Conservation (phyloP, 495 filamentous ascomycete genomes). For the Glarea lozoyensis region DNA sequence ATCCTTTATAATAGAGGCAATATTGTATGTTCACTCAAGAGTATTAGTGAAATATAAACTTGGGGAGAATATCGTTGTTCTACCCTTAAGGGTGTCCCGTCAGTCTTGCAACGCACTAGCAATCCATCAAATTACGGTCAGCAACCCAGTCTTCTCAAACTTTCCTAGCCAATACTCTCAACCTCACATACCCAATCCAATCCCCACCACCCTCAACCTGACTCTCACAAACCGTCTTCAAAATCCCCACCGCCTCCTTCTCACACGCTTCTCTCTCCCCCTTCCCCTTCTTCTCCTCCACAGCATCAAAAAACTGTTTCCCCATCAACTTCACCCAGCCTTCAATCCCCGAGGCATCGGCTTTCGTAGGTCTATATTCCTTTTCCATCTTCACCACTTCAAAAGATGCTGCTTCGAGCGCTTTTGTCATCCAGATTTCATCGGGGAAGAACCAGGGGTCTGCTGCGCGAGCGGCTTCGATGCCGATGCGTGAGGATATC, state of each 20-base stretch:
- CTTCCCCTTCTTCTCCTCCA: slow-evolving; percentile 34
- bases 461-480: slow-evolving; percentile 35
- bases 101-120: no score
- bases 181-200: slow-evolving; percentile 62
- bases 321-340: slow-evolving; percentile 67
- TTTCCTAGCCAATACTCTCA: slow-evolving; percentile 56
- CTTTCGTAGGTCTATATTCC: slow-evolving; percentile 55
- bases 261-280: slow-evolving; percentile 44
- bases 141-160: slow-evolving; percentile 25
- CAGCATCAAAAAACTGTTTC: slow-evolving; percentile 41
- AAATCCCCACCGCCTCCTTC: slow-evolving; percentile 45
- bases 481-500: slow-evolving; percentile 41
- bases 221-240: slow-evolving; percentile 46
- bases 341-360: slow-evolving; percentile 49
- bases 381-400: slow-evolving; percentile 49
- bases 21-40: no score
- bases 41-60: no score
- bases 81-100: no score
- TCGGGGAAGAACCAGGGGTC: slow-evolving; percentile 72
- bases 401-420: slow-evolving; percentile 44
- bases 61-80: no score
- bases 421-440: slow-evolving; percentile 33
- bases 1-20: no score
- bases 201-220: slow-evolving; percentile 46
- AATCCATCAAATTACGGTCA: no score